Conservation (phyloP, 225 moss, liverwort and hornwort genomes). For the Polytrichum commune region DNA sequence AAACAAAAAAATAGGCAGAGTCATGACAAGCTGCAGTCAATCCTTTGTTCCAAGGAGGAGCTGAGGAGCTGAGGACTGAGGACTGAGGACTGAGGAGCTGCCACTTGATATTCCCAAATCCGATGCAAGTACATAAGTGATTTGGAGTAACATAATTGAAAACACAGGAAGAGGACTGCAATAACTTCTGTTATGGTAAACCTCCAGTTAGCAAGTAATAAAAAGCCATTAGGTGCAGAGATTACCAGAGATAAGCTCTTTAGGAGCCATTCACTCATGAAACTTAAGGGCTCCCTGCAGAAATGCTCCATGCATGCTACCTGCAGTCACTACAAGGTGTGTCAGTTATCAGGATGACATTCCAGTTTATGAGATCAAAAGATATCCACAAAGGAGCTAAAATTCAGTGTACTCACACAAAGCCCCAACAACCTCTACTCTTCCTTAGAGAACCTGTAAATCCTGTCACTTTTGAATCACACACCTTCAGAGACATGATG, state of each 20-base stretch:
- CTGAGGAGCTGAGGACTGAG: too few relatives aligned
- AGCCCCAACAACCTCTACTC: too few relatives aligned
- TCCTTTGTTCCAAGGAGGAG: too few relatives aligned
- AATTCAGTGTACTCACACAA: too few relatives aligned
- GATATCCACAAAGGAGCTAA: too few relatives aligned
- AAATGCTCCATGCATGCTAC: conserved; percentile 93
- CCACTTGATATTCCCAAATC: neutral
- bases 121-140: neutral
- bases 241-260: conserved; percentile 68
- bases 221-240: neutral
- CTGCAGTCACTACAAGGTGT: conserved; percentile 39
- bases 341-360: neutral
- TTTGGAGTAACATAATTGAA: neutral
- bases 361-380: too few relatives aligned
- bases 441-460: too few relatives aligned
- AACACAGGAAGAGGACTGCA: too few relatives aligned
- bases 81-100: neutral
- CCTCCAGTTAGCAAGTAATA: neutral
- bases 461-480: conserved; percentile 4
- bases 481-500: conserved; percentile 80
- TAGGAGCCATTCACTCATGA: conserved; percentile 68
- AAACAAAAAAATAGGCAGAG: too few relatives aligned
- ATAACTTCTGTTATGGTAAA: neutral
- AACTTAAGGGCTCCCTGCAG: conserved; percentile 87
- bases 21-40: too few relatives aligned